phyloP scores from a whole-genome alignment of 2,329 filamentous ascomycete genomes.

The Xylogone sp. region DNA sequence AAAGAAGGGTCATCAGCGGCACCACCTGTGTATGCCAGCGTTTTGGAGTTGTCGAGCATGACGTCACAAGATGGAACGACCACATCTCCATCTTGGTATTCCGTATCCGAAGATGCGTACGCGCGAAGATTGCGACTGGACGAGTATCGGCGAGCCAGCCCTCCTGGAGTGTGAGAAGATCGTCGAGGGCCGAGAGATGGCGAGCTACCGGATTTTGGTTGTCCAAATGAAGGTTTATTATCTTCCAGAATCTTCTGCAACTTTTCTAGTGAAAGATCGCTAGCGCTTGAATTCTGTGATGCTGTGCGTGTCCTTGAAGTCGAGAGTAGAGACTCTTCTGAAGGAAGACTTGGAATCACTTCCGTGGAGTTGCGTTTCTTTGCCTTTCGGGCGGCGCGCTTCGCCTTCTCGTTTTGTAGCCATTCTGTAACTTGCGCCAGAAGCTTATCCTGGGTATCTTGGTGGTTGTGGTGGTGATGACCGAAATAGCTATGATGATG shows the following conservation, averaged over 20 bases:
- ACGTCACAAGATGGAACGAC: conserved; percentile 84
- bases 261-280: conserved; percentile 71
- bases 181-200: conserved; percentile 16
- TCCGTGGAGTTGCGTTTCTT: conserved; percentile 31
- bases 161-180: conserved; percentile 9
- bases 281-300: conserved; percentile 64
- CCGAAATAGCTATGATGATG: too few species aligned
- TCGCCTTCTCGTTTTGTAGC: conserved; percentile 75
- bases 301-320: conserved; percentile 35
- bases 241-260: conserved; percentile 77
- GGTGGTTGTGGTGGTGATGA: conserved; percentile 18
- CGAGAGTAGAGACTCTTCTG: conserved; percentile 7
- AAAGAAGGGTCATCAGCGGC: too few species aligned
- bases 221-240: conserved; percentile 42
- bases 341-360: conserved; percentile 6
- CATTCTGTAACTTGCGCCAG: conserved; percentile 76
- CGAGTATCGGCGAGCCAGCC: conserved; percentile 9
- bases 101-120: conserved; percentile 74
- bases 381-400: conserved; percentile 54
- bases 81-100: conserved; percentile 75
- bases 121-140: conserved; percentile 14
- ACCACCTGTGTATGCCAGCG: conserved; percentile 69
- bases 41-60: conserved; percentile 84
- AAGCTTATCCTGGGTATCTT: conserved; percentile 45
- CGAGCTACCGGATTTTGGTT: conserved; percentile 23